Evolutionary conservation across 176 grass and related monocot species (phyloP), one percentile per base, ranked within the genome.

Genomic region (Rhynchospora pubera): DNA sequence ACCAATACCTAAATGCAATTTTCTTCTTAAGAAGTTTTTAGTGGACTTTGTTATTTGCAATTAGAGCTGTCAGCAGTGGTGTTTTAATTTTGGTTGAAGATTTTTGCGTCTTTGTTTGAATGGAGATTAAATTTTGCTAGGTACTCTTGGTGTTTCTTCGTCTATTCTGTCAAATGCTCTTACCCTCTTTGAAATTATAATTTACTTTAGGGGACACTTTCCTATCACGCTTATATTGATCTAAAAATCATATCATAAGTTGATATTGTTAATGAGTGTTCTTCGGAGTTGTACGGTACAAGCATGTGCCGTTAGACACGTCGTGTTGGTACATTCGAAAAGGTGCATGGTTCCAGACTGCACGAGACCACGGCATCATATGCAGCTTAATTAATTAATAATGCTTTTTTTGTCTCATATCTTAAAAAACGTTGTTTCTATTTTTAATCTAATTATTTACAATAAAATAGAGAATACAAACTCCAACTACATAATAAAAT

Each of bases 1-100:
- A 85, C 84, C 59, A 85, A 85, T 46, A 85, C 84, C 74, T 85
- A 69, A 79, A 45, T 77, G 44, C 7, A 59, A 39, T 39, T 62
- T 67, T 67, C 24, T 48, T 52, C 50, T 23, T 82, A 48, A 45
- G 53, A 39, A 23, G 39, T 34, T 82, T 82, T 82, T 26, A 65
- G 78, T 59, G 78, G 47, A 62, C 13, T 63, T 9, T 46, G 78
- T 79, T 79, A 28, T 80, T 42, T 80, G 43, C 22, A 62, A 47
- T 62, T 82, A 50, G 62, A 50, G 59, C 14, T 50, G 14, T 82
- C 22, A 82, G 61, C 21, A n/a, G 79, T 26, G 0, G 34, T 82
- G 61, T 52, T 82, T 63, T 82, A 30, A 26, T 65, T 82, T 82
- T 61, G 62, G 44, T 30, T 82, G 46, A 62, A 64, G 22, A 53